phyloP scores from a whole-genome alignment of 2,329 filamentous ascomycete species.

The Cytospora piceicola region DNA sequence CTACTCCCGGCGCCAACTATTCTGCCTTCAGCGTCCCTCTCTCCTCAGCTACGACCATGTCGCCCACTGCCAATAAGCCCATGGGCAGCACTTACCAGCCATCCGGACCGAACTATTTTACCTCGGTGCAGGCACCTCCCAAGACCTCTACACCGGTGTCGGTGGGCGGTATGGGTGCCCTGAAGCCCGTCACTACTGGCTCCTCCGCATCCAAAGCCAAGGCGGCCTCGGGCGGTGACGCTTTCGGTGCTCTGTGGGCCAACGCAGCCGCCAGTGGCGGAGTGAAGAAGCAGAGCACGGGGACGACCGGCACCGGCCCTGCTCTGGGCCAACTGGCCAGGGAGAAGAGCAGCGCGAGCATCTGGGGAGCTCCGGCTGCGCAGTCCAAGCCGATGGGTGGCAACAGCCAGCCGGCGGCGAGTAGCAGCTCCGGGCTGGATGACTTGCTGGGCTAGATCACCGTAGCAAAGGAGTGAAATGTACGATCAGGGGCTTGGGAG shows the following conservation, averaged over 20 bases:
- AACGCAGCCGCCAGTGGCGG: constrained; percentile 64
- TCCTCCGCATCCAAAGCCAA: constrained; percentile 41
- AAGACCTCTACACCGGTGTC: constrained; percentile 36
- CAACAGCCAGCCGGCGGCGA: constrained; percentile 31
- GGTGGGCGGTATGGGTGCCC: constrained; percentile 36
- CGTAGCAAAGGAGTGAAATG: background rate
- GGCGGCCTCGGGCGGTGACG: constrained; percentile 71
- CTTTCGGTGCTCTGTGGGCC: constrained; percentile 87
- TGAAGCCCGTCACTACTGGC: constrained; percentile 33
- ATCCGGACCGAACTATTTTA: constrained; percentile 90
- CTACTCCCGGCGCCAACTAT: constrained; percentile 64
- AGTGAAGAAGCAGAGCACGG: constrained; percentile 71
- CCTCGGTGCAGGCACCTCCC: constrained; percentile 64
- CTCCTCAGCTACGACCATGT: constrained; percentile 43
- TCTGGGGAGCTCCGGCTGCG: constrained; percentile 79
- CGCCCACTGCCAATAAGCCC: constrained; percentile 44
- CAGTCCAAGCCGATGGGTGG: constrained; percentile 38
- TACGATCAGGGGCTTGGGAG: background rate
- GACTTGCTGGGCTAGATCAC: constrained; percentile 50
- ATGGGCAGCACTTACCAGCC: constrained; percentile 72
- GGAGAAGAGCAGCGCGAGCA: constrained; percentile 91
- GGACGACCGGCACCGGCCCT: constrained; percentile 64
- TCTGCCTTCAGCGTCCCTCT: constrained; percentile 62
- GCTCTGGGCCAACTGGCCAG: constrained; percentile 96
- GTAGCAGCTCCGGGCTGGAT: constrained; percentile 46